Base-by-base conservation (phyloP, 805 yeast species). In the Kazachstania viticola region DNA sequence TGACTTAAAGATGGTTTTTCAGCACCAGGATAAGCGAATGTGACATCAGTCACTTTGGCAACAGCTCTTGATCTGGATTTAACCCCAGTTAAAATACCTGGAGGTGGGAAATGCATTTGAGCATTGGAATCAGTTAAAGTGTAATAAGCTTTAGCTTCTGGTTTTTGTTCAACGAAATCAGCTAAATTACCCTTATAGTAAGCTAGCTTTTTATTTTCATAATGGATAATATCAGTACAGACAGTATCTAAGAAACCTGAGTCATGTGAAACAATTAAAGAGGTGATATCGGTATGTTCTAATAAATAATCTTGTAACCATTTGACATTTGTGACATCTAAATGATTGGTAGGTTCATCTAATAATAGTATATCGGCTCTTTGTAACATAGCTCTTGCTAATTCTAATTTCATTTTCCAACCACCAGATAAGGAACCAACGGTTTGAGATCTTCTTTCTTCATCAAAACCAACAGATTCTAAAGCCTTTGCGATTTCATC, bases 371-470 rank as follows among this genome's bases (percentile, higher is more conserved):
- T 87, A 62, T 88, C 98, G 22, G 97, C 98, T 60, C 78, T 84
- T 84, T 85, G 82, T 46, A 88, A 67, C 95, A 88, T 87, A 23
- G 97, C 98, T 65, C 96, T 79, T n/a, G 97, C 98, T 51, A 88
- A 69, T 62, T 87, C 97, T 46, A 88, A 71, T 64, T 88, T 88
- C 98, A 88, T 88, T 64, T 91, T 91, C 98, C 98, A 88, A 60
- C 98, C 98, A 61, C 98, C 98, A 27, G 95, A 83, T 37, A 88
- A 66, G 2, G 96, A 82, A 25, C 95, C 95, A 36, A 91, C 95
- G 29, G 82, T 72, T 62, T 87, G 96, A 19, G 72, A 71, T 56
- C 94, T 73, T 65, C 95, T 76, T 53, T 78, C 88, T 35, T 79
- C 91, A 44, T 91, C 78, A 59, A 88, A 88, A 2, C 97, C 97